phyloP scores from a whole-genome alignment of 176 grass and related monocot genomes.

The Juncus effusus region DNA sequence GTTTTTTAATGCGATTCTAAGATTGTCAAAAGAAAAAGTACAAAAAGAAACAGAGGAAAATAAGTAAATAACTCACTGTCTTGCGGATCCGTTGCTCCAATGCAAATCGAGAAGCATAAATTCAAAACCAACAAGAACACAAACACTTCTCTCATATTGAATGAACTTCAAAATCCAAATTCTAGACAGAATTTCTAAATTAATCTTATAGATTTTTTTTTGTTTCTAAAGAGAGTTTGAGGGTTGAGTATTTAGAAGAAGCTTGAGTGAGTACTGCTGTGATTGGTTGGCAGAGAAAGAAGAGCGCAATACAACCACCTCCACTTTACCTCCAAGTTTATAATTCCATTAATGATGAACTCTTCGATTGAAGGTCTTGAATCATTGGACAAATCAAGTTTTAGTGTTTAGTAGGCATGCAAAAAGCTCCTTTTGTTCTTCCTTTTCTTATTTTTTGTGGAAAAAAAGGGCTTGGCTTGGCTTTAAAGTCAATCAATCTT shows the following conservation, averaged over 20 bases:
- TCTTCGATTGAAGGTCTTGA: slow-evolving; percentile 33
- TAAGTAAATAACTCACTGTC: slow-evolving; percentile 51
- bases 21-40: slow-evolving; percentile 4
- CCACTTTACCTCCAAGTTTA: slow-evolving; percentile 56
- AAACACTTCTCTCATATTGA: slow-evolving; percentile 35
- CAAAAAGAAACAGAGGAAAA: background rate
- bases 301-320: slow-evolving; percentile 49
- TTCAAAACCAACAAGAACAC: slow-evolving; percentile 30
- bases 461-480: slow-evolving; percentile 36
- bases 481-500: slow-evolving; percentile 67
- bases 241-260: slow-evolving; percentile 14
- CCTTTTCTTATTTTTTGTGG: background rate
- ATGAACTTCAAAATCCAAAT: background rate
- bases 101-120: slow-evolving; percentile 28
- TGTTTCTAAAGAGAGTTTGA: too few relatives aligned
- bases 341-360: slow-evolving; percentile 62
- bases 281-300: slow-evolving; percentile 31
- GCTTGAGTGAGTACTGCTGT: background rate
- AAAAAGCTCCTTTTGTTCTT: slow-evolving; percentile 12
- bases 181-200: slow-evolving; percentile 6
- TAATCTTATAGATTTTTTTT: background rate
- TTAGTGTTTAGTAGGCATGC: slow-evolving; percentile 19
- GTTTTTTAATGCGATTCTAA: background rate
- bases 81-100: slow-evolving; percentile 41
- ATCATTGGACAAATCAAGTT: slow-evolving; percentile 16